Conservation (phyloP, 768 basidiomycete genomes). For the Leccinum subgranulosum region DNA sequence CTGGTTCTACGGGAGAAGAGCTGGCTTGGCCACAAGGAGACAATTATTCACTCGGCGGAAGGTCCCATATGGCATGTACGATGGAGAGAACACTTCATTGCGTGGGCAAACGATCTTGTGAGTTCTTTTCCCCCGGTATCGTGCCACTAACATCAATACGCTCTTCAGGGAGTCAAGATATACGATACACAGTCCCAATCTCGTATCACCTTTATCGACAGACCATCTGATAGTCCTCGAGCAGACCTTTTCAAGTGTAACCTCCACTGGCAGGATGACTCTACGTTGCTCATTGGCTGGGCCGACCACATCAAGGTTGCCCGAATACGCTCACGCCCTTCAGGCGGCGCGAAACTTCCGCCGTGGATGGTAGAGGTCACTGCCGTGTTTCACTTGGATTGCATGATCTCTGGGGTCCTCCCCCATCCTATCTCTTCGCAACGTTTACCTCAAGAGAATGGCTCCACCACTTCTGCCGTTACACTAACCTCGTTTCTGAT, state of each 20-base stretch:
- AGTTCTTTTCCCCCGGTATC: conserved; percentile 19
- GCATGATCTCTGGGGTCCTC: conserved; percentile 90
- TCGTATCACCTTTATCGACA: conserved; percentile 82
- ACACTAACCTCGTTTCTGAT: conserved; percentile 74
- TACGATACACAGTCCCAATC: conserved; percentile 79
- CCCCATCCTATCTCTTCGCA: conserved; percentile 57
- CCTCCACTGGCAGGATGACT: conserved; percentile 89
- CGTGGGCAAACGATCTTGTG: conserved; percentile 94
- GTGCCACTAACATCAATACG: not conserved
- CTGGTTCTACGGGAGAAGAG: conserved; percentile 91
- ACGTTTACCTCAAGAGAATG: conserved; percentile 15
- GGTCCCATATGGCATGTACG: conserved; percentile 92
- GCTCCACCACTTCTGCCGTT: conserved; percentile 19
- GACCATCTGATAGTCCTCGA: conserved; percentile 77
- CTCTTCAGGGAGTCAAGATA: conserved; percentile 83
- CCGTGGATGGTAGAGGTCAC: conserved; percentile 83
- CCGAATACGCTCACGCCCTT: conserved; percentile 63
- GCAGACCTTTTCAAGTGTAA: conserved; percentile 94
- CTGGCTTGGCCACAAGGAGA: conserved; percentile 95
- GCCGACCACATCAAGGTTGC: conserved; percentile 92
- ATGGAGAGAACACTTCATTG: conserved; percentile 85
- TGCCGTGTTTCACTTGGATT: conserved; percentile 89
- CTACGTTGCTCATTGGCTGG: conserved; percentile 89
- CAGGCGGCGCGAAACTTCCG: conserved; percentile 45
- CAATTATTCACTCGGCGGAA: conserved; percentile 75